These are phyloP conservation scores for Aspergillus fructus DNA, from an alignment of 2,329 filamentous ascomycete species.

Conservation along the genomic window DNA sequence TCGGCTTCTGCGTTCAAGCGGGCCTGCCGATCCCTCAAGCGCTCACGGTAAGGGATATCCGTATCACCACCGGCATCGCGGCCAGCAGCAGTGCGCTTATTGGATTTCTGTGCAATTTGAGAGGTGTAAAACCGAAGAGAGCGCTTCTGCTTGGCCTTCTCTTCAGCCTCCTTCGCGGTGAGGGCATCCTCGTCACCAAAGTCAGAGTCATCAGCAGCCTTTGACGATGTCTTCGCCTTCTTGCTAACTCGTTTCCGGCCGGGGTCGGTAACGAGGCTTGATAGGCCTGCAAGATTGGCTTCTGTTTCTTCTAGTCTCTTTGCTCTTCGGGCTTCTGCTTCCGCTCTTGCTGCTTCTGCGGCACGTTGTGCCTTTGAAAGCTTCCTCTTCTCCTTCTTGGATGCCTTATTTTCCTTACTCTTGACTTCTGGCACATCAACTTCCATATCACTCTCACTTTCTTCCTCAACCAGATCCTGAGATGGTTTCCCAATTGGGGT, in stretches of 20 bases:
- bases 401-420: constrained; percentile 39
- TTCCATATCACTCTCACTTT: constrained; percentile 24
- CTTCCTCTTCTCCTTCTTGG: constrained; percentile 43
- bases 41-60: constrained; percentile 78
- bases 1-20: constrained; percentile 87
- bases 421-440: constrained; percentile 22
- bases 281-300: constrained; percentile 72
- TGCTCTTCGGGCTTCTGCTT: constrained; percentile 54
- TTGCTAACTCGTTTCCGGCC: constrained; percentile 46
- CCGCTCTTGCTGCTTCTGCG: constrained; percentile 53
- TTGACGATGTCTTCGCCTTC: constrained; percentile 32
- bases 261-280: constrained; percentile 56
- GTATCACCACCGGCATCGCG: constrained; percentile 60
- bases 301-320: constrained; percentile 59
- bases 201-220: constrained; percentile 69
- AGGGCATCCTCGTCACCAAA: constrained; percentile 87
- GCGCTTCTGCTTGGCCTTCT: constrained; percentile 89
- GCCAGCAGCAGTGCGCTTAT: constrained; percentile 67
- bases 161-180: constrained; percentile 73
- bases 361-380: constrained; percentile 51
- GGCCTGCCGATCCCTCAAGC: constrained; percentile 79
- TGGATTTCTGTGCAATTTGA: constrained; percentile 92
- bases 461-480: constrained; percentile 2
- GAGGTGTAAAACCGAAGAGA: constrained; percentile 96
- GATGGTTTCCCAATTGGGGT: constrained; percentile 45